Base-by-base conservation (phyloP, 2,329 filamentous ascomycete genomes). In the Colletotrichum nymphaeae region DNA sequence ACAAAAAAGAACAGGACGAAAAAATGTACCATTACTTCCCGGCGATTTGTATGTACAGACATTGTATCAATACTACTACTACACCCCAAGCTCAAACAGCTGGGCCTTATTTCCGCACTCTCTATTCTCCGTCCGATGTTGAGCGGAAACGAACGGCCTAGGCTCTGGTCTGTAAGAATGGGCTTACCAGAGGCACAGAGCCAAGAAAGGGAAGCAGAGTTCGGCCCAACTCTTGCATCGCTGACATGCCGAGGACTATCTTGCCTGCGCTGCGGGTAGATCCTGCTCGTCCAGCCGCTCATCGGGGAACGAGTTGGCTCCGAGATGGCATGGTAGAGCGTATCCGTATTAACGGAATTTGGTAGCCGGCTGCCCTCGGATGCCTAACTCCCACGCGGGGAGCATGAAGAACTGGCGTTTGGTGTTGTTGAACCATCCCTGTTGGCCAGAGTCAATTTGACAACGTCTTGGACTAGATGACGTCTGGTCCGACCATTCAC, bases 21-120 rank as follows among this genome's bases (percentile, higher is more conserved):
- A 12, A 19, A 46, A 52, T 73, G 70, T 73, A 73, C 67, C 60
- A 73, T 62, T 73, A 70, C 56, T 62, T 72, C 46, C 60, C 60
- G 55, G 60, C 66, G 70, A 70, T 59, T 49, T 65, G 60, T 70
- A 73, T 73, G 67, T 70, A 69, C 70, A 65, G 59, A 64, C 66
- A 63, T 32, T 69, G 66, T 70, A 73, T 42, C 37, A 42, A 42
- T 70, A 73, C 70, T 60, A 70, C 32, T 35, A 35, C 37, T 42
- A 42, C 60, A 52, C 42, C 42, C 53, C 28, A 59, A 70, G 35
- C 26, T 55, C 24, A 42, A 55, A 56, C 14, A 22, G 66, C 55
- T 59, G 67, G 59, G 67, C 26, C 42, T 70, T 60, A 37, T 60
- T 49, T 49, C 19, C 53, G 55, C 42, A 59, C 58, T 49, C 26